Evolutionary conservation across 495 filamentous ascomycete genomes (phyloP).

Genomic region (Rhizodiscina lignyota): DNA sequence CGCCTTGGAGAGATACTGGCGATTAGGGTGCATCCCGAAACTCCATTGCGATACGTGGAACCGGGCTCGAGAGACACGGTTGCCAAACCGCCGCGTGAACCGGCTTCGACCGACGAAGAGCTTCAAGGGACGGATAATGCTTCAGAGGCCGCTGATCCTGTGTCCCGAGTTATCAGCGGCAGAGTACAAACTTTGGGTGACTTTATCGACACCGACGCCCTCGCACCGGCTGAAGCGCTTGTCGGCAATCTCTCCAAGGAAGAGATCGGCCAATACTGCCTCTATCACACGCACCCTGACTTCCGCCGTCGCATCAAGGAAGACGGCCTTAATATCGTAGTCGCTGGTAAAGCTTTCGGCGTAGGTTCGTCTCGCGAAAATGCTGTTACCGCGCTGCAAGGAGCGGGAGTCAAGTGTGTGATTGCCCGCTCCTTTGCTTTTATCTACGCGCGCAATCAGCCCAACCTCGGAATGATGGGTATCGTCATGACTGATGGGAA

Average conservation of each 20-base stretch:
- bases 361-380: constrained; percentile 28
- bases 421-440: constrained; percentile 27
- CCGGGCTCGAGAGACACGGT: constrained; percentile 3
- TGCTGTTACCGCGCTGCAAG: constrained; percentile 23
- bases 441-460: constrained; percentile 26
- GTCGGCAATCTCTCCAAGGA: constrained; percentile 15
- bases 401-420: constrained; percentile 21
- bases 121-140: no score
- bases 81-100: no score
- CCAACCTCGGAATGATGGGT: constrained; percentile 24
- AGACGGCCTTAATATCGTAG: constrained; percentile 22
- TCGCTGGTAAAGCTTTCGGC: constrained; percentile 27
- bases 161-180: constrained; percentile 9
- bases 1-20: constrained; percentile 9
- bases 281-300: constrained; percentile 23
- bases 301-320: constrained; percentile 21
- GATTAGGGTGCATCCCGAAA: constrained; percentile 1
- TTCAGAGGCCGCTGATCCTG: no score
- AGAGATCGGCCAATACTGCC: constrained; percentile 20
- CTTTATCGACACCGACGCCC: constrained; percentile 26
- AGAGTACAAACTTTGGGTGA: constrained; percentile 24
- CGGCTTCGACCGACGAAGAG: no score
- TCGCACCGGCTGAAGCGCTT: constrained; percentile 21
- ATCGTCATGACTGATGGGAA: constrained; percentile 19
- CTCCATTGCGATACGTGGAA: constrained; percentile 9